These are phyloP conservation scores for Plasmodium knowlesi DNA, from an alignment of 169 alveolate species.

Conservation along the genomic window DNA sequence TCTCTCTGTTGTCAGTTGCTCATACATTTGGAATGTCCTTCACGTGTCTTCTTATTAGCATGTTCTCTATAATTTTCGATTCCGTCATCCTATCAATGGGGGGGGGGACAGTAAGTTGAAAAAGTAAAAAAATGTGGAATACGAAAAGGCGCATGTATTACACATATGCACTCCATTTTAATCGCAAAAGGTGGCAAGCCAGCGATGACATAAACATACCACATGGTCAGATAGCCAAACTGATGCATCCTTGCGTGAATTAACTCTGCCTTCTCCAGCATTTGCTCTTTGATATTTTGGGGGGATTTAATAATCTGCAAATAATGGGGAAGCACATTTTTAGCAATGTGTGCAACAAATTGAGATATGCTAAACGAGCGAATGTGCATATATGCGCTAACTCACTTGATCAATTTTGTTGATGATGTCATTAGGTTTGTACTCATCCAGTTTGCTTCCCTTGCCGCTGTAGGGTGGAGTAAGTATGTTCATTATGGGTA, in stretches of 20 bases:
- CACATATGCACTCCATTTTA: not conserved
- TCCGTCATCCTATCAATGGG: slow-evolving; percentile 49
- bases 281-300: slow-evolving; percentile 40
- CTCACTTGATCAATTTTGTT: slow-evolving; percentile 60
- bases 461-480: slow-evolving; percentile 26
- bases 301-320: slow-evolving; percentile 58
- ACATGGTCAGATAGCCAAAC: slow-evolving; percentile 54
- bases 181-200: not conserved
- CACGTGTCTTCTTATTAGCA: slow-evolving; percentile 68
- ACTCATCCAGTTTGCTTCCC: slow-evolving; percentile 63
- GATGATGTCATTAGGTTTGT: slow-evolving; percentile 63
- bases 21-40: slow-evolving; percentile 58
- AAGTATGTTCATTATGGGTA: not conserved
- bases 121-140: not conserved
- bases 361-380: not conserved
- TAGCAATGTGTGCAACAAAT: not conserved
- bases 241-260: slow-evolving; percentile 69
- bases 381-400: not conserved
- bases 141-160: not conserved
- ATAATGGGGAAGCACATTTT: not conserved
- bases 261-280: slow-evolving; percentile 52
- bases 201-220: slow-evolving; percentile 27
- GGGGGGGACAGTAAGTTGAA: not conserved
- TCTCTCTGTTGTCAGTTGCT: not conserved
- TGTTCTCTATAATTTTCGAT: slow-evolving; percentile 61